Conservation (phyloP, 106 monocot genomes). For the Allium cepa region DNA sequence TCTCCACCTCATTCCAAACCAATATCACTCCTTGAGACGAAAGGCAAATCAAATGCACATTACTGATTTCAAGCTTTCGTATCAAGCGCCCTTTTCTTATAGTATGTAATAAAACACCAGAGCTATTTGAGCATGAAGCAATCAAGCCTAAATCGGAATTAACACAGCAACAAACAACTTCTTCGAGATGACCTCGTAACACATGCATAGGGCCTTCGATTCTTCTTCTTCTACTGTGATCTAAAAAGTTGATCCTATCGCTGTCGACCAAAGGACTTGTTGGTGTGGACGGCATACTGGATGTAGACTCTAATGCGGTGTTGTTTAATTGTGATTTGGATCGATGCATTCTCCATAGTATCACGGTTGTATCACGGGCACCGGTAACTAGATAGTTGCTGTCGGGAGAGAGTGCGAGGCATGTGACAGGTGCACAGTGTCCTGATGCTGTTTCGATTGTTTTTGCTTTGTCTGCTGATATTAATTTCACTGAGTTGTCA, state of each 20-base stretch:
- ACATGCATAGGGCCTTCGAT: slow-evolving; percentile 93
- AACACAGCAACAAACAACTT: slow-evolving; percentile 59
- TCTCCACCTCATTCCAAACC: slow-evolving; percentile 58
- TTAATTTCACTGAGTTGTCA: slow-evolving; percentile 83
- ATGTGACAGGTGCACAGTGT: slow-evolving; percentile 84
- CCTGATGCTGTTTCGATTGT: slow-evolving; percentile 81
- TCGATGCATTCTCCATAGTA: slow-evolving; percentile 75
- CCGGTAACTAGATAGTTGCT: slow-evolving; percentile 80
- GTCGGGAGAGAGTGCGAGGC: slow-evolving; percentile 69
- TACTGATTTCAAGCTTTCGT: slow-evolving; percentile 42
- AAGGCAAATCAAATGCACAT: slow-evolving; percentile 49
- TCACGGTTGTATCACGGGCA: slow-evolving; percentile 82
- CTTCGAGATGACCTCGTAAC: slow-evolving; percentile 86
- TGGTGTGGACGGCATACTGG: slow-evolving; percentile 26
- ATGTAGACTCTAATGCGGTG: slow-evolving; percentile 24
- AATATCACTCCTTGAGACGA: slow-evolving; percentile 79
- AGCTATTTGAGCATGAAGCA: slow-evolving; percentile 59
- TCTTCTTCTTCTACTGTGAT: slow-evolving; percentile 20
- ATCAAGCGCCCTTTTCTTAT: slow-evolving; percentile 64
- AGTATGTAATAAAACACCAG: slow-evolving; percentile 78
- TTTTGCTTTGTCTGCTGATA: slow-evolving; percentile 74
- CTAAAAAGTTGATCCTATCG: slow-evolving; percentile 16
- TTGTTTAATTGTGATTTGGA: slow-evolving; percentile 18
- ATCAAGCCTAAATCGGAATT: slow-evolving; percentile 69
- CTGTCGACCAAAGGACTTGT: slow-evolving; percentile 29